Conservation (phyloP, 2,329 filamentous ascomycete species). For the Magnaporthiopsis rhizophila region DNA sequence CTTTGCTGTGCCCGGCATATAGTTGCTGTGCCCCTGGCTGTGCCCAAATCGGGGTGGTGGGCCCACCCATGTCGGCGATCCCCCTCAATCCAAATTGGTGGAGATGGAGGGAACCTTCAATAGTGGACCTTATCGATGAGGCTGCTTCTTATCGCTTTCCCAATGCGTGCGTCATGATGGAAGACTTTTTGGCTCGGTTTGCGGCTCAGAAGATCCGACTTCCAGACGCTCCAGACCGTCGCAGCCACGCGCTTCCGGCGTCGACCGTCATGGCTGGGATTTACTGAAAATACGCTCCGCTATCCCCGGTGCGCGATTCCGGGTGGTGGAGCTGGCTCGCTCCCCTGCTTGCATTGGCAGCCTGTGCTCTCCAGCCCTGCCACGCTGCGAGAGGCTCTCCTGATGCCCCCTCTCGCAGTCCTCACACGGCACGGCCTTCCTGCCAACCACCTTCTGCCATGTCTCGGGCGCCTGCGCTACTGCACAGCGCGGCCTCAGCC, state of each 20-base stretch:
- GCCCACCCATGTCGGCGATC: not conserved
- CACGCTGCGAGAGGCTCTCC: not conserved
- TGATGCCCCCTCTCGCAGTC: not conserved
- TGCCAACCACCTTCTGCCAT: not conserved
- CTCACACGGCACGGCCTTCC: not conserved
- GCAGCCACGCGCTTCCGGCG: no score
- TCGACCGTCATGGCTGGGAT: not conserved
- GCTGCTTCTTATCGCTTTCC: not conserved
- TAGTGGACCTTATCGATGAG: no score
- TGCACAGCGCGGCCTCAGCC: not conserved
- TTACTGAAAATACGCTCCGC: not conserved
- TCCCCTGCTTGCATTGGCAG: not conserved
- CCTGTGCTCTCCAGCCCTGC: not conserved
- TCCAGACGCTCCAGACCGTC: not conserved
- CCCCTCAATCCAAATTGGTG: not conserved
- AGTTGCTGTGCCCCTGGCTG: no score
- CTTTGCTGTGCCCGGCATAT: no score
- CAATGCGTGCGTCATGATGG: not conserved
- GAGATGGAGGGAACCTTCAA: no score
- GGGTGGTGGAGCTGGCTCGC: not conserved
- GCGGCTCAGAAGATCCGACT: not conserved
- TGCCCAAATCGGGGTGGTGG: not conserved
- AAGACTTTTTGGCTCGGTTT: not conserved
- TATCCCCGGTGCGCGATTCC: not conserved
- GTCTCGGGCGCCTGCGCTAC: not conserved